Evolutionary conservation across 1,139 yeast genomes (phyloP), one percentile per base, ranked within the genome.

Genomic region (Protomyces gravidus): DNA sequence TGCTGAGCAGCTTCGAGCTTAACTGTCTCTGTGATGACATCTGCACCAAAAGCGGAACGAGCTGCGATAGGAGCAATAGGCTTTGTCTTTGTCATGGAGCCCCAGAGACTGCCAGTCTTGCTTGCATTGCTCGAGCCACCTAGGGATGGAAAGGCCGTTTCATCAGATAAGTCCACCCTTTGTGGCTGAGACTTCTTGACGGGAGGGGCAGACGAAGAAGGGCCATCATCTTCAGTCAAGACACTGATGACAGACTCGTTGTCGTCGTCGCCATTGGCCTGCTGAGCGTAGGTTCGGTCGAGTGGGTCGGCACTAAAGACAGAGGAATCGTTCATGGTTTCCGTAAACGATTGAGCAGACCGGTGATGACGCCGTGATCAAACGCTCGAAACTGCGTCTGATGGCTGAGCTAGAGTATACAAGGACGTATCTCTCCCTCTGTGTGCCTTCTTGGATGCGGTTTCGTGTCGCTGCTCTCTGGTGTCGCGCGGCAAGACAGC

Each of bases 1-100:
- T 55, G 60, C 49, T 59, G 62, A 5, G 50, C 26, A 7, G 62
- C 55, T 28, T 59, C 62, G 32, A 59, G 45, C 23, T 55, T 55
- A 36, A 59, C 27, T 7, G 61, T 59, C 17, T 52, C 59, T 2
- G 58, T 52, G 15, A 46, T 46, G 13, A 46, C 32, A 11, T 53
- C 58, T 15, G 39, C n/a, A 7, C 45, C 46, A 5, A 49, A 13
- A 9, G 36, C 46, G 13, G 45, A 45, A 30, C 36, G 51, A 9
- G 51, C 46, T 3, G 51, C 39, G 9, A 23, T 26, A 19, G 28
- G 19, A 5, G 27, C 19, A 5, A 28, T 23, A 2, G 51, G 36
- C 13, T 17, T 46, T 4, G 50, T 15, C 15, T 17, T 36, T 15
- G 58, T 7, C 15, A 36, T 23, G n/a, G 42, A 32, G 5, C 58